Percentiles rank a stretch among this genome's conserved stretches.
Evolutionary conservation across 1,139 yeast species (phyloP).

Genomic region (Scheffersomyces lignicola): DNA sequence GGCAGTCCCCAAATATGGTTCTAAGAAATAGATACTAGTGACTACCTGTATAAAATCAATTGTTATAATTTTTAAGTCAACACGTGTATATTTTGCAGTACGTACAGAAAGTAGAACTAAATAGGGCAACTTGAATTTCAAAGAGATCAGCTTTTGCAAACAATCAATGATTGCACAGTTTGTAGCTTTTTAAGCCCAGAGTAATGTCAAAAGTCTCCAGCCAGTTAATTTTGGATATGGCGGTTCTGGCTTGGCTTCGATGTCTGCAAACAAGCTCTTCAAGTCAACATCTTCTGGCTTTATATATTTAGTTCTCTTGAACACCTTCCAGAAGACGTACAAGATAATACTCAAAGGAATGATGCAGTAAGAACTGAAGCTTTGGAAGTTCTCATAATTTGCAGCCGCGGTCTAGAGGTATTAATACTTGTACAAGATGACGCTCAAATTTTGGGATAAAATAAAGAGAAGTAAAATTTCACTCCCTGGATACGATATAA

Average conservation of each 20-base stretch:
- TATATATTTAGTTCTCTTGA: conserved; percentile 23
- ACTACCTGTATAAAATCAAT: background rate
- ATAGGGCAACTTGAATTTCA: too few relatives aligned
- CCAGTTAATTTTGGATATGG: conserved; percentile 24
- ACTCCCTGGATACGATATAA: too few relatives aligned
- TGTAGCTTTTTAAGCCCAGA: conserved; percentile 27
- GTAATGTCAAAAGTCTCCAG: conserved; percentile 22
- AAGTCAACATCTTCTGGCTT: conserved; percentile 36
- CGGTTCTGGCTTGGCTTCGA: conserved; percentile 40
- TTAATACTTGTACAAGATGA: too few relatives aligned
- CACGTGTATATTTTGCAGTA: too few relatives aligned
- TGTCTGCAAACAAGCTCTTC: conserved; percentile 31
- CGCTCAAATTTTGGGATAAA: too few relatives aligned
- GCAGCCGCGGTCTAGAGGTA: too few relatives aligned
- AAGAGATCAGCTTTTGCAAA: too few relatives aligned
- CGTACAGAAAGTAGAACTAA: too few relatives aligned
- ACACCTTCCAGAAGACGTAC: conserved; percentile 28
- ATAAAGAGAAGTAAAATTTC: too few relatives aligned
- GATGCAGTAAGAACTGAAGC: conserved; percentile 36
- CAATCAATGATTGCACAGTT: conserved; percentile 10
- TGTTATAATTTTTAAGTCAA: background rate
- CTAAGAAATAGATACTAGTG: conserved; percentile 32
- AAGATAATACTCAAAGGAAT: conserved; percentile 32
- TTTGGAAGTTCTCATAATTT: too few relatives aligned
- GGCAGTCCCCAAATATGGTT: conserved; percentile 80